These are phyloP conservation scores for Strigomonas culicis DNA, from an alignment of 208 protist genomes.

Conservation along the genomic window DNA sequence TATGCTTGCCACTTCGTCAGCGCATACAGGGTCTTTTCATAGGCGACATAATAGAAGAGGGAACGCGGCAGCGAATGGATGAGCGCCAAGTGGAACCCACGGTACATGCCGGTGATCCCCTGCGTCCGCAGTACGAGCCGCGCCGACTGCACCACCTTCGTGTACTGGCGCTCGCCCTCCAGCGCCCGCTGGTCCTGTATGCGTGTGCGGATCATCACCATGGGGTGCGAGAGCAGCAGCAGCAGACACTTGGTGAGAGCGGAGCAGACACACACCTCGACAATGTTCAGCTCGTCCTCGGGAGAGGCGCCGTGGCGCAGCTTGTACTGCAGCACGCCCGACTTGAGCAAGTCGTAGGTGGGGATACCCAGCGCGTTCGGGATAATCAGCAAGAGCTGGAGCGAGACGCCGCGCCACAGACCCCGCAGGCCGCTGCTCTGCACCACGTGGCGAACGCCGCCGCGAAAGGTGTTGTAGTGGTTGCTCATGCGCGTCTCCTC, in stretches of 20 bases:
- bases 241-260: slow-evolving; percentile 58
- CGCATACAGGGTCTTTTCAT: slow-evolving; percentile 64
- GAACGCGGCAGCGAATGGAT: slow-evolving; percentile 74
- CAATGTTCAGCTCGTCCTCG: slow-evolving; percentile 36
- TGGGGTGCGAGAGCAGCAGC: slow-evolving; percentile 66
- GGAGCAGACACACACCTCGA: slow-evolving; percentile 76
- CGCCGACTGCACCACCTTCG: slow-evolving; percentile 38
- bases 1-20: slow-evolving; percentile 17
- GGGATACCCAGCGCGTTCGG: slow-evolving; percentile 74
- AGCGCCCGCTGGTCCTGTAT: slow-evolving; percentile 78
- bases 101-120: slow-evolving; percentile 59
- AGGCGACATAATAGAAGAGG: slow-evolving; percentile 69
- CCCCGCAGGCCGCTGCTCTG: slow-evolving; percentile 57
- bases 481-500: slow-evolving; percentile 40
- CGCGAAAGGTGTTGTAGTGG: slow-evolving; percentile 66
- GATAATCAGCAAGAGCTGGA: slow-evolving; percentile 75
- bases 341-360: slow-evolving; percentile 81
- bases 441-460: slow-evolving; percentile 46
- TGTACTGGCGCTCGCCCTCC: slow-evolving; percentile 55
- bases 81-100: slow-evolving; percentile 64
- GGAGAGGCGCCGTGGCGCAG: slow-evolving; percentile 12
- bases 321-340: slow-evolving; percentile 35
- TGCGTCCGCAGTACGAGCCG: slow-evolving; percentile 53
- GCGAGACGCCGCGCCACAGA: slow-evolving; percentile 69
- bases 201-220: slow-evolving; percentile 68